Conservation (phyloP, 140 eudicot species). For the Cichorium intybus region DNA sequence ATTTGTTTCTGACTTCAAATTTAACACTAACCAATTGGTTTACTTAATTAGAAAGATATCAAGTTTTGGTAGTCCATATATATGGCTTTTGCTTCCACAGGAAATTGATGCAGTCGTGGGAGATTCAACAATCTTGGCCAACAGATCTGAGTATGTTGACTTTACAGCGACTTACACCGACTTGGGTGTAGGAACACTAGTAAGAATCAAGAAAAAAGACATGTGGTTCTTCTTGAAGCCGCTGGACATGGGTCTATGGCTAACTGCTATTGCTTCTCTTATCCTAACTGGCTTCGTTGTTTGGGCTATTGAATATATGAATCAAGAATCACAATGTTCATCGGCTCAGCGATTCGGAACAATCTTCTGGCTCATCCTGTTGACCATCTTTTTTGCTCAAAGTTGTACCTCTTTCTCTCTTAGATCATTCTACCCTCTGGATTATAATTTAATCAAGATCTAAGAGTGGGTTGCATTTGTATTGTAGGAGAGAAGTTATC, state of each 20-base stretch:
- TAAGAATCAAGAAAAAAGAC: constrained; percentile 6
- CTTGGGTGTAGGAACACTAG: constrained; percentile 29
- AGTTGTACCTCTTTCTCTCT: constrained; percentile 21
- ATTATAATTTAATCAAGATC: neutral
- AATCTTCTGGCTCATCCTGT: constrained; percentile 31
- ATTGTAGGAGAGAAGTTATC: constrained; percentile 25
- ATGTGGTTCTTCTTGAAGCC: constrained; percentile 45
- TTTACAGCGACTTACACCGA: constrained; percentile 41
- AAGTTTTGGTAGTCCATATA: neutral
- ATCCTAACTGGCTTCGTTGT: constrained; percentile 25
- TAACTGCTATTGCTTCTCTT: constrained; percentile 23
- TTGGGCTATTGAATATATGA: constrained; percentile 31
- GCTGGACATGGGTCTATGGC: constrained; percentile 24
- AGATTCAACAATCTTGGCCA: constrained; percentile 39
- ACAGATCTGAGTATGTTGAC: constrained; percentile 37
- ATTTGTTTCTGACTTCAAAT: neutral
- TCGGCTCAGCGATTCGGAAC: constrained; percentile 25
- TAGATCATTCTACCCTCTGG: neutral
- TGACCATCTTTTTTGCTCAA: constrained; percentile 42
- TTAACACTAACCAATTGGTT: neutral
- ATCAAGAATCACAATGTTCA: constrained; percentile 31
- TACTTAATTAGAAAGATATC: neutral
- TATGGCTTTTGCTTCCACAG: constrained; percentile 14
- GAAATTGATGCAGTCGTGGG: constrained; percentile 41
- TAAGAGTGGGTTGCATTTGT: neutral